Evolutionary conservation across 169 alveolate genomes (phyloP).

Genomic region (Fabrea salina): DNA sequence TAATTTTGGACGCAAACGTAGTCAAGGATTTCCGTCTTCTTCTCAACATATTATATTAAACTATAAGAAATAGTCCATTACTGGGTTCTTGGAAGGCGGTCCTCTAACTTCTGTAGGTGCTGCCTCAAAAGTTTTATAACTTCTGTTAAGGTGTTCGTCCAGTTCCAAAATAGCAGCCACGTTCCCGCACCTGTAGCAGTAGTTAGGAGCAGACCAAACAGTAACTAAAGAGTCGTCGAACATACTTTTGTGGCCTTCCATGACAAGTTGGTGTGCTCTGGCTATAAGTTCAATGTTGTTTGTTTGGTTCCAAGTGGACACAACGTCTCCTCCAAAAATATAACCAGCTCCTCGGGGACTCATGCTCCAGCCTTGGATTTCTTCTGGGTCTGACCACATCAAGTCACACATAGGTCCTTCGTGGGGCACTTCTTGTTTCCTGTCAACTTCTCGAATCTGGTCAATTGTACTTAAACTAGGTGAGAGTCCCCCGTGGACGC

Average conservation of each 20-base stretch:
- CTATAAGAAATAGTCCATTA: neutral
- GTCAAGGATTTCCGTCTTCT: no score
- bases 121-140: conserved; percentile 82
- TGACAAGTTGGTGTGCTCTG: conserved; percentile 99
- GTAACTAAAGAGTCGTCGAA: conserved; percentile 90
- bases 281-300: conserved; percentile 96
- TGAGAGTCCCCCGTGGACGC: conserved; percentile 99
- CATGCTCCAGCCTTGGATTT: conserved; percentile 96
- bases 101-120: conserved; percentile 29
- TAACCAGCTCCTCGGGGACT: conserved; percentile 99
- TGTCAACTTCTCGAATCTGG: conserved; percentile 91
- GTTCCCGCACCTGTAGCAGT: conserved; percentile 93
- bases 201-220: conserved; percentile 95
- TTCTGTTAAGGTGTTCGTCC: conserved; percentile 84
- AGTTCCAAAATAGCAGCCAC: conserved; percentile 89
- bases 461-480: conserved; percentile 92
- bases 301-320: conserved; percentile 91
- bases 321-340: conserved; percentile 97
- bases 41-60: no score
- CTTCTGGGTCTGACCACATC: conserved; percentile 99
- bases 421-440: conserved; percentile 98
- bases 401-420: conserved; percentile 99
- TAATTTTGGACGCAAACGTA: no score
- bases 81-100: neutral
- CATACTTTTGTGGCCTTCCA: conserved; percentile 97